phyloP scores from a whole-genome alignment of 1,139 yeast genomes.

The Debaryomyces sp. region DNA sequence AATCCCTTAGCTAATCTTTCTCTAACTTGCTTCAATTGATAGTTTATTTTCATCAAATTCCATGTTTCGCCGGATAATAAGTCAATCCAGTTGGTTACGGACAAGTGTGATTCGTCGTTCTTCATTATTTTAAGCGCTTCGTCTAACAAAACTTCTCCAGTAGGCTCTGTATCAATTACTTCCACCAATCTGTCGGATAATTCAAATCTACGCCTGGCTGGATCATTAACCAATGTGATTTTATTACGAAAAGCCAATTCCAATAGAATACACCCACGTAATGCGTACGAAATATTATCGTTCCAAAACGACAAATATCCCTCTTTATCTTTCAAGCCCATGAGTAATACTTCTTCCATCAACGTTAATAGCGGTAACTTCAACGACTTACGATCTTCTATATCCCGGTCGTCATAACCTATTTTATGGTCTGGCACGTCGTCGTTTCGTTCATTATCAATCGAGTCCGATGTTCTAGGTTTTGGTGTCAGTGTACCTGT shows the following conservation, averaged over 20 bases:
- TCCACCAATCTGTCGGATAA: conserved; percentile 85
- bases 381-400: conserved; percentile 49
- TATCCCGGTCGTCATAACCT: conserved; percentile 82
- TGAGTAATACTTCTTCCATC: conserved; percentile 92
- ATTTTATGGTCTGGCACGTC: conserved; percentile 52
- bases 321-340: conserved; percentile 94
- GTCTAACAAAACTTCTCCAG: conserved; percentile 94
- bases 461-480: conserved; percentile 19
- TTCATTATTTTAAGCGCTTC: conserved; percentile 92
- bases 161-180: conserved; percentile 80
- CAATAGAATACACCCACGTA: conserved; percentile 90
- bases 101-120: conserved; percentile 74
- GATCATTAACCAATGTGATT: conserved; percentile 87
- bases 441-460: conserved; percentile 23
- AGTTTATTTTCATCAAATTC: conserved; percentile 92
- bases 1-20: conserved; percentile 95
- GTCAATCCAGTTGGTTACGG: conserved; percentile 93
- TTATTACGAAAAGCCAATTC: conserved; percentile 92
- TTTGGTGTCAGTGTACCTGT: conserved; percentile 16
- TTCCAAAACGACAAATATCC: conserved; percentile 98
- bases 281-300: conserved; percentile 93
- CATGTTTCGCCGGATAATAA: conserved; percentile 94
- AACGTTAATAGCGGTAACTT: conserved; percentile 75
- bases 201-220: conserved; percentile 89
- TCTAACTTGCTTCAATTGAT: conserved; percentile 95